Base-by-base conservation (phyloP, 257 asterid species). In the Salvia splendens region DNA sequence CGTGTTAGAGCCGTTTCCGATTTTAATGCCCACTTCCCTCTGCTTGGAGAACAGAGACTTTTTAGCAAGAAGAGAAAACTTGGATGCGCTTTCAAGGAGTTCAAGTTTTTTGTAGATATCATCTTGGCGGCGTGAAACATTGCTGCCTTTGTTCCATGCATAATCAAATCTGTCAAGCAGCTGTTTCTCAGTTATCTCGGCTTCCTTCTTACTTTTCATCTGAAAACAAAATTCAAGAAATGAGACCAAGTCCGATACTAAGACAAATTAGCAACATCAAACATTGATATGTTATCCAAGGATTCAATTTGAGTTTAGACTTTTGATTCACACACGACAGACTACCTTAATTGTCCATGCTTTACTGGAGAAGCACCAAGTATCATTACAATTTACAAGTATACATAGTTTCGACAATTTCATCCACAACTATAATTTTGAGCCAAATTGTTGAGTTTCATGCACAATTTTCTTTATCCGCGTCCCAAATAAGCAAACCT, bases 81-180 rank as follows among this genome's bases (percentile, higher is more conserved):
- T 79, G 52, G 85, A 74, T 24, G 73, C 73, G 64, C 74, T 85
- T 64, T 70, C 81, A 49, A 14, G 73, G 36, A 65, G 66, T 15
- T 81, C 81, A 12, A 88, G 73, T 70, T 79, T 82, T 57, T 51
- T 73, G 77, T 60, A 62, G 75, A 90, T 79, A 64, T 85, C 96
- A 62, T 79, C 75, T 35, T 62, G 84, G 50, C 97, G 95, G 40
- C 99, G 96, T 54, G 67, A 64, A 15, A 92, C 95, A 48, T 93
- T 93, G 69, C 85, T 80, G 42, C 82, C 96, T 73, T 78, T 90
- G 86, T 93, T 93, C 96, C 97, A 93, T 9, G 97, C 96, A 68
- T 90, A 93, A 69, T 93, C 96, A 75, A 90, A 93, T 48, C 20
- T 88, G 61, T 79, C 81, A 36, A 93, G 97, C 78, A 93, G 82